Conservation (phyloP, 768 basidiomycete species). For the Gloeopeniophorella convolvens region DNA sequence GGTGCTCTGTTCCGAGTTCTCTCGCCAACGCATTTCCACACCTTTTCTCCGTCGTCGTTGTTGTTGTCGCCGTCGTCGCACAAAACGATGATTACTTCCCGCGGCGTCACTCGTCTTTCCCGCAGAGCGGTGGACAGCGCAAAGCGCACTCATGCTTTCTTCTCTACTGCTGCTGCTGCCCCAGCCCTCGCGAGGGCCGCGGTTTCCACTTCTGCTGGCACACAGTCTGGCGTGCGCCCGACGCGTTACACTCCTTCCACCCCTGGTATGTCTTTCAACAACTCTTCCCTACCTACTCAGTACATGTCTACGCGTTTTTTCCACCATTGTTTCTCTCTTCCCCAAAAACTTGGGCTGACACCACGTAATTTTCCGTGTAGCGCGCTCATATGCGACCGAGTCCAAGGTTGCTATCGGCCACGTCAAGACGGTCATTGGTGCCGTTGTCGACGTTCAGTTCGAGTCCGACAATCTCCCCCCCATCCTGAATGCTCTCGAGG, state of each 20-base stretch:
- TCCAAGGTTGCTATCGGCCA: slow-evolving; percentile 64
- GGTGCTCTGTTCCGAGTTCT: neutral
- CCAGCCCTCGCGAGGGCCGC: slow-evolving; percentile 49
- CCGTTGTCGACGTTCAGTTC: slow-evolving; percentile 99
- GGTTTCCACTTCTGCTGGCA: slow-evolving; percentile 39
- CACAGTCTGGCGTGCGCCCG: slow-evolving; percentile 42
- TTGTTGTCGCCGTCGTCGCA: slow-evolving; percentile 26
- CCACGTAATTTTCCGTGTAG: slow-evolving; percentile 34
- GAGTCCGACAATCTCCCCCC: slow-evolving; percentile 92
- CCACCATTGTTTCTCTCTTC: slow-evolving; percentile 5
- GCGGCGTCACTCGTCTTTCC: slow-evolving; percentile 83
- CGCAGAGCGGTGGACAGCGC: slow-evolving; percentile 74
- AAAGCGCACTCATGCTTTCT: slow-evolving; percentile 72
- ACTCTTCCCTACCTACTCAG: neutral
- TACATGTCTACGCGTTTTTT: neutral
- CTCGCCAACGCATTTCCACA: slow-evolving; percentile 17
- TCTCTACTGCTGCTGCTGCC: slow-evolving; percentile 57
- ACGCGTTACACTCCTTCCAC: slow-evolving; percentile 41
- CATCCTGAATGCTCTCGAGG: slow-evolving; percentile 98
- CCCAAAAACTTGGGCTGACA: slow-evolving; percentile 20
- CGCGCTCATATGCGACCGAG: slow-evolving; percentile 89
- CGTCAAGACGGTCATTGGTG: slow-evolving; percentile 99
- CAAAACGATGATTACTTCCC: slow-evolving; percentile 75
- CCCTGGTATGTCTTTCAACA: slow-evolving; percentile 41
- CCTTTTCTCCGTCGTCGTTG: slow-evolving; percentile 22